Evolutionary conservation across 352 stramenopile genomes (phyloP).

Genomic region (Globisporangium polare): DNA sequence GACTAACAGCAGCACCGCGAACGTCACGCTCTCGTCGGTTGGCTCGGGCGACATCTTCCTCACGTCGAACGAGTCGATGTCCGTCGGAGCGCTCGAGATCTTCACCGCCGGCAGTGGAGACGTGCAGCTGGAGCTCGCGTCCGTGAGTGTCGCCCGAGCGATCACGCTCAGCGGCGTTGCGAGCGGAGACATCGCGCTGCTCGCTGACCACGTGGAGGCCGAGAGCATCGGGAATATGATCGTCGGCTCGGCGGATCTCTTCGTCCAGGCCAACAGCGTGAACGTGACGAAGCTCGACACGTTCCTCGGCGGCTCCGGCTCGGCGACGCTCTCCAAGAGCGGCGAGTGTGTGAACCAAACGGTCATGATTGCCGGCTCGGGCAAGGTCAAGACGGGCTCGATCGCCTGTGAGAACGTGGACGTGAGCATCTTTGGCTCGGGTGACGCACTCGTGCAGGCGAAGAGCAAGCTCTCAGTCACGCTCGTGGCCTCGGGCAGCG

Average conservation of each 20-base stretch:
- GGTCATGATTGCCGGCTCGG: background rate
- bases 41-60: slow-evolving; percentile 13
- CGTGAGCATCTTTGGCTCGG: slow-evolving; percentile 7
- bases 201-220: background rate
- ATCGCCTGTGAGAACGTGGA: slow-evolving; percentile 6
- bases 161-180: background rate
- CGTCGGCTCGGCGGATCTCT: slow-evolving; percentile 1
- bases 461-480: background rate
- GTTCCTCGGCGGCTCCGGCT: background rate
- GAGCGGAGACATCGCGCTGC: slow-evolving; percentile 1
- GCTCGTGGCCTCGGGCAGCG: background rate
- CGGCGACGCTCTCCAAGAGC: background rate
- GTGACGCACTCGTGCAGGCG: slow-evolving; percentile 9
- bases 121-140: slow-evolving; percentile 1
- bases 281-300: background rate
- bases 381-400: slow-evolving; percentile 2
- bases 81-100: background rate
- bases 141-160: background rate
- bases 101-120: slow-evolving; percentile 1
- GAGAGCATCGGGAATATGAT: background rate
- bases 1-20: background rate
- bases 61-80: background rate
- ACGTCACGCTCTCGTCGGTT: background rate
- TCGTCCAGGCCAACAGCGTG: slow-evolving; percentile 1
- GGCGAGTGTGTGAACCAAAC: background rate